A percentile compares a stretch with the other conserved stretches of the same genome.
These are phyloP conservation scores for Eimeria acervulina DNA, from an alignment of 169 alveolate species.

Conservation along the genomic window DNA sequence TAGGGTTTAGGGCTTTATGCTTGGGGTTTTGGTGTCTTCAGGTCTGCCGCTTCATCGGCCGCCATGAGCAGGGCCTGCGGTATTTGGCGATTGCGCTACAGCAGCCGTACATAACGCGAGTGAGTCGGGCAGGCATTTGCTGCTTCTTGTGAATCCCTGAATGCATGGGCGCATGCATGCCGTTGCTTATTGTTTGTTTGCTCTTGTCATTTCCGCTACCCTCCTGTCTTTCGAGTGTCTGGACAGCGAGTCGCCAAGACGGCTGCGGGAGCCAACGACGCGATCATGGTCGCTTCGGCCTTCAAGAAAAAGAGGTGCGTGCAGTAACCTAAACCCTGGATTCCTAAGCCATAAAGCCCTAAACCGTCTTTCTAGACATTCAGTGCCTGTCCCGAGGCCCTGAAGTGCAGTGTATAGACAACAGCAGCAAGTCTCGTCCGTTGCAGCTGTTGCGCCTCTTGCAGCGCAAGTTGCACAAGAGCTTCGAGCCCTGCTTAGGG, in stretches of 20 bases:
- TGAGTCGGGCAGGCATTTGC: not conserved
- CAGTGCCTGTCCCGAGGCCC: no score
- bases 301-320: conserved; percentile 69
- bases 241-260: conserved; percentile 20
- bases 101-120: conserved; percentile 84
- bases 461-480: not conserved
- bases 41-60: conserved; percentile 89
- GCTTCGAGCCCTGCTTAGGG: not conserved
- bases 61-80: conserved; percentile 88
- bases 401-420: not conserved
- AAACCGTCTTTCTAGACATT: no score
- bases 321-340: no score
- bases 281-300: conserved; percentile 72
- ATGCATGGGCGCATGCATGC: not conserved
- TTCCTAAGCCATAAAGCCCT: no score
- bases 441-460: not conserved
- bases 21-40: conserved; percentile 30
- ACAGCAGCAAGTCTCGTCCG: not conserved
- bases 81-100: conserved; percentile 87
- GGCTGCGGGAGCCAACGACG: conserved; percentile 12
- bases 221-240: not conserved
- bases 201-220: not conserved
- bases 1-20: not conserved
- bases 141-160: not conserved
- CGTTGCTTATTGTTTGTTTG: not conserved